Conservation (phyloP, 2,329 filamentous ascomycete species). For the Calonectria multiphialidica region DNA sequence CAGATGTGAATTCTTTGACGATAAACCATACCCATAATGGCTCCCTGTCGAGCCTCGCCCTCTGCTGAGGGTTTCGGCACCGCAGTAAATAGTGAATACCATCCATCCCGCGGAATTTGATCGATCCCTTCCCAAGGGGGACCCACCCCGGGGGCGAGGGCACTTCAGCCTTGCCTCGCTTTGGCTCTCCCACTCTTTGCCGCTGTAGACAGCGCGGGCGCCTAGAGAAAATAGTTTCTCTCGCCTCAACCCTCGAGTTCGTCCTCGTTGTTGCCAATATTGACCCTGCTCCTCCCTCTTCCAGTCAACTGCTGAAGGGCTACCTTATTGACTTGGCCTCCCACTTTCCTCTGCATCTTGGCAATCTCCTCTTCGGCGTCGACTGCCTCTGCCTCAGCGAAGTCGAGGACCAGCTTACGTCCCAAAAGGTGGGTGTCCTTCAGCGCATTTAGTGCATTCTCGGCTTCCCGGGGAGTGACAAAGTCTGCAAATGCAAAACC, state of each 20-base stretch:
- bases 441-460: conserved; percentile 90
- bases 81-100: conserved; percentile 27
- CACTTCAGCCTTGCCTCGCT: conserved; percentile 42
- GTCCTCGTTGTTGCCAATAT: conserved; percentile 79
- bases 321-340: conserved; percentile 90
- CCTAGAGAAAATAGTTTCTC: conserved; percentile 34
- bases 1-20: conserved; percentile 45
- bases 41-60: conserved; percentile 15
- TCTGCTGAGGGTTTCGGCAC: conserved; percentile 29
- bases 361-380: conserved; percentile 97
- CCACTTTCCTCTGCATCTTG: conserved; percentile 97
- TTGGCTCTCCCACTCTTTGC: conserved; percentile 16
- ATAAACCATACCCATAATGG: conserved; percentile 34
- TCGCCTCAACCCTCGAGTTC: conserved; percentile 56
- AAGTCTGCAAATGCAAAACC: conserved; percentile 99
- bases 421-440: conserved; percentile 94
- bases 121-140: conserved; percentile 45
- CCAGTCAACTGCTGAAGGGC: conserved; percentile 89
- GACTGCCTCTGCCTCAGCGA: conserved; percentile 87
- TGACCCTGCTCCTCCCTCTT: conserved; percentile 88
- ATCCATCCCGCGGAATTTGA: conserved; percentile 32
- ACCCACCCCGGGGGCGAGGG: conserved; percentile 28
- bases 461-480: conserved; percentile 88
- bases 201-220: background rate
- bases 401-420: conserved; percentile 89